A percentile compares a stretch with the other conserved stretches of the same genome.
These are phyloP conservation scores for Lachancea thermotolerans DNA, from an alignment of 805 yeast species.

Conservation along the genomic window DNA sequence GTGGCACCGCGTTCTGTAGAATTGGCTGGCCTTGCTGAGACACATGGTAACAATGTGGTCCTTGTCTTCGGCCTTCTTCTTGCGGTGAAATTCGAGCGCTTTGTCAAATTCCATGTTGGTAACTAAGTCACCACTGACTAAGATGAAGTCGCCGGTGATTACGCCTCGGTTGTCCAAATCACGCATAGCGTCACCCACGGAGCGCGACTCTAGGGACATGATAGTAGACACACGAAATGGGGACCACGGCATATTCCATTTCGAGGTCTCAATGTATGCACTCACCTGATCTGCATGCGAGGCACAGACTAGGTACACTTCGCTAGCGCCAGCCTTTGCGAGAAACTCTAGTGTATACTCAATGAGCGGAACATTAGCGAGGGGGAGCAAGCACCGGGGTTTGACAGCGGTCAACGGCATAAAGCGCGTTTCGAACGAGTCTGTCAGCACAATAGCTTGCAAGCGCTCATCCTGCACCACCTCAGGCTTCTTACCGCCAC, in stretches of 20 bases:
- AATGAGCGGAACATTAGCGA: conserved; percentile 88
- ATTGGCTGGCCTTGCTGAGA: conserved; percentile 72
- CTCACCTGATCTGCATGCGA: conserved; percentile 87
- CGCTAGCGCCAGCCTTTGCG: conserved; percentile 84
- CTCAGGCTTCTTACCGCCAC: conserved; percentile 41
- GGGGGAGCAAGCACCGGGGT: conserved; percentile 87
- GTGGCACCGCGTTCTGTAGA: conserved; percentile 77
- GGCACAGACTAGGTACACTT: conserved; percentile 84
- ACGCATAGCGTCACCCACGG: conserved; percentile 97
- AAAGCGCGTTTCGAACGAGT: conserved; percentile 86
- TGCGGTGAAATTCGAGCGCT: conserved; percentile 66
- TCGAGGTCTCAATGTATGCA: conserved; percentile 65
- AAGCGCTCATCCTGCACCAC: conserved; percentile 63
- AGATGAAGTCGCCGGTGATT: conserved; percentile 80
- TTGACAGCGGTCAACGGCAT: conserved; percentile 81
- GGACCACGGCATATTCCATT: conserved; percentile 61
- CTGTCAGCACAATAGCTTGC: conserved; percentile 93
- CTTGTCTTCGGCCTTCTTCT: conserved; percentile 65
- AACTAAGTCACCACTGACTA: conserved; percentile 93
- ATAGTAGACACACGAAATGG: conserved; percentile 79
- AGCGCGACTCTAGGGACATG: conserved; percentile 76
- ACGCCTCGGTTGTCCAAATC: conserved; percentile 88
- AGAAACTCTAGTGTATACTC: conserved; percentile 93
- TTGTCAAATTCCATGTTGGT: conserved; percentile 78
- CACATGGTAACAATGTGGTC: conserved; percentile 96